A percentile compares a stretch with the other conserved stretches of the same genome.
Conservation (phyloP, 75 land plant genomes). For the Pinus taeda region DNA sequence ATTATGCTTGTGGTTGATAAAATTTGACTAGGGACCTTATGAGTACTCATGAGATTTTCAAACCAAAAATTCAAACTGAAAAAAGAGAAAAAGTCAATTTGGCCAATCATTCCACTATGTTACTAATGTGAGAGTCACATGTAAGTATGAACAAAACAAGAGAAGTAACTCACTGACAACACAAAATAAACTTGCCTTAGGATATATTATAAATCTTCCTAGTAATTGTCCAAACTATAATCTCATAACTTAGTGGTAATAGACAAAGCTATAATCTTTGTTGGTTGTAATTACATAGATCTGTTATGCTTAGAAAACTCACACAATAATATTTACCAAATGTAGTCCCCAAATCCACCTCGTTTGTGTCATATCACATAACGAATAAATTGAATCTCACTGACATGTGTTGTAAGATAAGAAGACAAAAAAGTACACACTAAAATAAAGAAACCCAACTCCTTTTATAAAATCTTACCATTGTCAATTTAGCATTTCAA, state of each 20-base stretch:
- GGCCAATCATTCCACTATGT: slow-evolving; percentile 1
- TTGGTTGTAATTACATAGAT: no score
- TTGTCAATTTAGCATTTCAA: no score
- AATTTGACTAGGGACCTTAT: neutral
- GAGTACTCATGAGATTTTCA: neutral
- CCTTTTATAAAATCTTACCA: no score
- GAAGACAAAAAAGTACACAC: no score
- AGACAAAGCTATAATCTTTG: neutral
- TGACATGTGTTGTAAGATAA: no score
- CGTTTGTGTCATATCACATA: neutral
- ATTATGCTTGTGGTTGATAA: neutral
- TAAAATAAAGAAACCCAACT: no score
- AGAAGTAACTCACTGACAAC: neutral
- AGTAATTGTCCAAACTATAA: neutral
- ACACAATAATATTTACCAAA: no score
- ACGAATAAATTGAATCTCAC: neutral
- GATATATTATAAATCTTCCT: neutral
- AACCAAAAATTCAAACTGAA: neutral
- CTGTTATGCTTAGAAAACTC: no score
- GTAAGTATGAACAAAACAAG: neutral
- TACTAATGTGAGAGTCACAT: slow-evolving; percentile 30
- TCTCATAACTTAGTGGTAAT: no score
- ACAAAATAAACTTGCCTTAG: neutral
- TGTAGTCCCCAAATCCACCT: no score
- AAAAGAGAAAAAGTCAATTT: neutral